Percentiles rank a stretch among this genome's conserved stretches.
Evolutionary conservation across 176 grass and related monocot species (phyloP).

Genomic region (Phyllostachys edulis): DNA sequence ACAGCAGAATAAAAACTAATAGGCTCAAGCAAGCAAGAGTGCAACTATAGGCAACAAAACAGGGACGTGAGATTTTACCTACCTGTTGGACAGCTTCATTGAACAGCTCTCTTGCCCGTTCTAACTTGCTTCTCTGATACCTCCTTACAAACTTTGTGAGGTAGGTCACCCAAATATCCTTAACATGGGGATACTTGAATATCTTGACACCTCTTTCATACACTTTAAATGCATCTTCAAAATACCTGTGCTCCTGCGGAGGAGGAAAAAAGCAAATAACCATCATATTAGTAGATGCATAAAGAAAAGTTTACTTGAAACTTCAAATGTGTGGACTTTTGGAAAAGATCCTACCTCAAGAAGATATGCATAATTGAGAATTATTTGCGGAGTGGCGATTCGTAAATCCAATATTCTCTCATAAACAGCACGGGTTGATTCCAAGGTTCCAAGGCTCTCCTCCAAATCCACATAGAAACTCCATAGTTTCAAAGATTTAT

Average conservation of each 20-base stretch:
- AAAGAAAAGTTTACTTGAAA: not conserved
- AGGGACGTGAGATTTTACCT: not conserved
- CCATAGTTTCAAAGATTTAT: slow-evolving; percentile 87
- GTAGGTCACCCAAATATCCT: slow-evolving; percentile 78
- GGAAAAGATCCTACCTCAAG: slow-evolving; percentile 53
- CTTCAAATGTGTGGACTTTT: not conserved
- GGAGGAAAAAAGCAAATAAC: slow-evolving; percentile 9
- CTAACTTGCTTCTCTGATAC: slow-evolving; percentile 71
- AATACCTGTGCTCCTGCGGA: slow-evolving; percentile 73
- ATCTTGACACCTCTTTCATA: slow-evolving; percentile 90
- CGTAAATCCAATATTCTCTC: slow-evolving; percentile 82
- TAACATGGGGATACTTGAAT: slow-evolving; percentile 88
- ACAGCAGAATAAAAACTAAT: not conserved
- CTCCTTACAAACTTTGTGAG: slow-evolving; percentile 79
- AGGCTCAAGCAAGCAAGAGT: not conserved
- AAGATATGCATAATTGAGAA: slow-evolving; percentile 82
- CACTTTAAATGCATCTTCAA: slow-evolving; percentile 90
- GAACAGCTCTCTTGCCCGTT: slow-evolving; percentile 77
- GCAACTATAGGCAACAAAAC: not conserved
- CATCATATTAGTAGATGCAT: slow-evolving; percentile 17
- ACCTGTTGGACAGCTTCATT: slow-evolving; percentile 75
- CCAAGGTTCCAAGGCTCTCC: slow-evolving; percentile 72
- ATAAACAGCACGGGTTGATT: slow-evolving; percentile 74
- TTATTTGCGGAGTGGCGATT: slow-evolving; percentile 83
- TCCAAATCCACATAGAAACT: slow-evolving; percentile 89